Percentiles rank a stretch among this genome's conserved stretches.
These are phyloP conservation scores for Maudiozyma turicensis DNA, from an alignment of 805 yeast genomes.

Conservation along the genomic window DNA sequence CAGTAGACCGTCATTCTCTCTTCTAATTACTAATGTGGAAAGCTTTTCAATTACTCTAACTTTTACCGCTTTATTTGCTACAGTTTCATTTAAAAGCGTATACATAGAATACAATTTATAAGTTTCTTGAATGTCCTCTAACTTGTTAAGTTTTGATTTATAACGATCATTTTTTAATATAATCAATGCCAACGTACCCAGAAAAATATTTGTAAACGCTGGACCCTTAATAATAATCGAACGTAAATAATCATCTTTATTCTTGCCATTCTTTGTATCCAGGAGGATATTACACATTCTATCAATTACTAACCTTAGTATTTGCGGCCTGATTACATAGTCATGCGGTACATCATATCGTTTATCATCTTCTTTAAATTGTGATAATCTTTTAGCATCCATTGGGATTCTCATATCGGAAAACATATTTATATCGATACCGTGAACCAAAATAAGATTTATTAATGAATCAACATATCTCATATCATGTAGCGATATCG, in stretches of 20 bases:
- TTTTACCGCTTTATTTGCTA: constrained; percentile 39
- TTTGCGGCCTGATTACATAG: constrained; percentile 7
- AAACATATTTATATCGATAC: constrained; percentile 57
- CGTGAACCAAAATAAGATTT: constrained; percentile 57
- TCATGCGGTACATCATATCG: constrained; percentile 11
- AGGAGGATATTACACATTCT: constrained; percentile 18
- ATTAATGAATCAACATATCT: constrained; percentile 57
- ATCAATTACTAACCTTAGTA: constrained; percentile 10
- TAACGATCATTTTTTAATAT: constrained; percentile 24
- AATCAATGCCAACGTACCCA: constrained; percentile 33
- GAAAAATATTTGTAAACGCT: constrained; percentile 52
- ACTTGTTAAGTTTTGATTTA: constrained; percentile 10
- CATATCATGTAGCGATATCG: constrained; percentile 80
- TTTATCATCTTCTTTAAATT: constrained; percentile 30
- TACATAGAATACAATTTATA: constrained; percentile 55
- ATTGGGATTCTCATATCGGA: constrained; percentile 53
- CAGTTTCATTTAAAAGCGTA: constrained; percentile 44
- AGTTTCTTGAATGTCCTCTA: constrained; percentile 48
- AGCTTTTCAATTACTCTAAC: constrained; percentile 40
- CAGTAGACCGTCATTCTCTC: constrained; percentile 59
- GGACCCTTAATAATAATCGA: constrained; percentile 50
- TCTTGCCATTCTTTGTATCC: constrained; percentile 2
- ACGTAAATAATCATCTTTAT: constrained; percentile 20
- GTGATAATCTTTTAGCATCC: constrained; percentile 46
- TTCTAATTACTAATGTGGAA: constrained; percentile 42